A percentile compares a stretch with the other conserved stretches of the same genome.
phyloP scores from a whole-genome alignment of 208 protist species.

The Trypanosoma platydactyli region DNA sequence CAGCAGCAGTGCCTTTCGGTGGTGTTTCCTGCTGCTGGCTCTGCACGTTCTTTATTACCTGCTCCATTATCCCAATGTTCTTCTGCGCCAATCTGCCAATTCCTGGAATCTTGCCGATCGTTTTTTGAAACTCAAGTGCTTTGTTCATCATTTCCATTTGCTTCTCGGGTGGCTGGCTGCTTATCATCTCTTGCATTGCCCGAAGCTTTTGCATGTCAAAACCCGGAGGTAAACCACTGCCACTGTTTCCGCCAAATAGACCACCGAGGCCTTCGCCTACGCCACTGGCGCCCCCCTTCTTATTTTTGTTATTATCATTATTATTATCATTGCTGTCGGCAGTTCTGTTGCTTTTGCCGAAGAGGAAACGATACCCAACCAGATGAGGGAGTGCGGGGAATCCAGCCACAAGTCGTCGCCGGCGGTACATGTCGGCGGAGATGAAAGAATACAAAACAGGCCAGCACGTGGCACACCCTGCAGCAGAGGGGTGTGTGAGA shows the following conservation, averaged over 20 bases:
- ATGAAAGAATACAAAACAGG: not conserved
- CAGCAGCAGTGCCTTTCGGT: not conserved
- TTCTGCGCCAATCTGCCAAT: constrained; percentile 71
- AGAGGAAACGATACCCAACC: not conserved
- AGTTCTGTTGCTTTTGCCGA: constrained; percentile 7
- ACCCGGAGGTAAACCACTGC: constrained; percentile 40
- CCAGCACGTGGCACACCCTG: not conserved
- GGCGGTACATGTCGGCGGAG: constrained; percentile 19
- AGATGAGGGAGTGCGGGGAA: not conserved
- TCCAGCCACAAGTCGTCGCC: constrained; percentile 3
- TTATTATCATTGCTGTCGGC: constrained; percentile 4
- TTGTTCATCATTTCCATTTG: constrained; percentile 85
- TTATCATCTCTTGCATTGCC: constrained; percentile 76
- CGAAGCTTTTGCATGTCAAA: constrained; percentile 66
- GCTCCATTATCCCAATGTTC: constrained; percentile 69
- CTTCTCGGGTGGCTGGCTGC: constrained; percentile 70
- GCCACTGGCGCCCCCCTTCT: not conserved
- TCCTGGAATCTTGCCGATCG: constrained; percentile 71
- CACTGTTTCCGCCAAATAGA: constrained; percentile 2
- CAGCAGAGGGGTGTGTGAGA: constrained; percentile 1
- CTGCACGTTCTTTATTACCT: constrained; percentile 49
- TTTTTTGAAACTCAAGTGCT: constrained; percentile 80
- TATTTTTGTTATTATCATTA: constrained; percentile 11
- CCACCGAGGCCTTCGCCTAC: not conserved
- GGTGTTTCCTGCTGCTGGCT: constrained; percentile 5